Conservation (phyloP, 306 rosid genomes). For the Alnus rubra region DNA sequence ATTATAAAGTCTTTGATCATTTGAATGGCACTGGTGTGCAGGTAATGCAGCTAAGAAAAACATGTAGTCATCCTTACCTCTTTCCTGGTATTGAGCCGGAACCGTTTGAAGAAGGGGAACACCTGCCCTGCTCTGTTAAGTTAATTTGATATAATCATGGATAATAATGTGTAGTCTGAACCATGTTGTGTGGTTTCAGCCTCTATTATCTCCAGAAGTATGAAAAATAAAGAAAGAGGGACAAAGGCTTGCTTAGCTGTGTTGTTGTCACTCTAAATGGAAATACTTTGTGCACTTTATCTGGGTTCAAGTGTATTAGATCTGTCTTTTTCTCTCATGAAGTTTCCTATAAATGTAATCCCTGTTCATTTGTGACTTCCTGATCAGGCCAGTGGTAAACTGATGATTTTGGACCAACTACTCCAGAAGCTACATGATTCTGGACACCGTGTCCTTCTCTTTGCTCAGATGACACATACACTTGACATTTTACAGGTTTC, state of each 20-base stretch:
- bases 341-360: conserved; percentile 19
- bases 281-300: neutral
- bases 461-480: conserved; percentile 97
- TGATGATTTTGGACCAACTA: conserved; percentile 80
- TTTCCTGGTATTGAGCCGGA: conserved; percentile 98
- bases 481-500: conserved; percentile 89
- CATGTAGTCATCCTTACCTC: conserved; percentile 95
- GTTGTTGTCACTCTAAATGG: neutral
- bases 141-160: neutral
- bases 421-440: conserved; percentile 69
- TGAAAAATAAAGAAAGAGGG: neutral
- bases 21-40: conserved; percentile 32
- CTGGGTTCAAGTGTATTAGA: conserved; percentile 2
- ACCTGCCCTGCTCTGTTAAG: conserved; percentile 35
- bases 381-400: conserved; percentile 87
- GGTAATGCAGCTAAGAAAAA: conserved; percentile 89
- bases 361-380: conserved; percentile 21
- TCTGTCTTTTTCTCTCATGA: conserved; percentile 15
- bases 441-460: conserved; percentile 89
- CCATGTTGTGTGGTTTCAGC: neutral
- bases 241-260: neutral
- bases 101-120: conserved; percentile 98
- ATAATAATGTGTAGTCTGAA: neutral
- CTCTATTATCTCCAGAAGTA: neutral
- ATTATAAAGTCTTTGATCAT: conserved; percentile 9